Percentiles rank a stretch among this genome's conserved stretches.
These are phyloP conservation scores for Boechera divaricarpa DNA, from an alignment of 345 rosid genomes.

Conservation along the genomic window DNA sequence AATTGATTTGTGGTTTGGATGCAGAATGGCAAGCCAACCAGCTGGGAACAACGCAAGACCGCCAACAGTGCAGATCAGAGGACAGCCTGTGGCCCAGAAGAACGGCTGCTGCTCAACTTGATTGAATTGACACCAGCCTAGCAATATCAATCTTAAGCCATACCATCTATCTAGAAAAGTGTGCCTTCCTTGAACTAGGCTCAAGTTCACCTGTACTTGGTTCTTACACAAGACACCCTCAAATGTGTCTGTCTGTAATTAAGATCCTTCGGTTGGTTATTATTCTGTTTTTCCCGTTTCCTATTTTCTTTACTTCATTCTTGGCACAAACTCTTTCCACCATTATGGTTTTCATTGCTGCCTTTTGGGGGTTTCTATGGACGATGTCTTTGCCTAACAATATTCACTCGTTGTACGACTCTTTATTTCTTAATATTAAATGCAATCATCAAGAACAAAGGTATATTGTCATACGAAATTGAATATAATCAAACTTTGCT, in stretches of 20 bases:
- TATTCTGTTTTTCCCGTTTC: background rate
- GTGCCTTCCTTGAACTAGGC: background rate
- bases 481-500: background rate
- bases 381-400: no score
- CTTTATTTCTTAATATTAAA: background rate
- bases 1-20: slow-evolving; percentile 24
- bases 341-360: background rate
- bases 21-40: slow-evolving; percentile 89
- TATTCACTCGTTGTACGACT: background rate
- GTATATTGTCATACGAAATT: background rate
- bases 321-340: slow-evolving; percentile 1
- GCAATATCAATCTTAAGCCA: slow-evolving; percentile 1
- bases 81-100: slow-evolving; percentile 74
- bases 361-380: slow-evolving; percentile 5
- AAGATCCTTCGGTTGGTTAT: slow-evolving; percentile 10
- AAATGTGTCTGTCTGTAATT: slow-evolving; percentile 25
- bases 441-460: background rate
- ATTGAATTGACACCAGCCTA: slow-evolving; percentile 23
- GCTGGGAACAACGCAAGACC: slow-evolving; percentile 66
- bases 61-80: slow-evolving; percentile 71
- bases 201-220: slow-evolving; percentile 8
- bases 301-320: background rate
- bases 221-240: slow-evolving; percentile 8
- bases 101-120: slow-evolving; percentile 76
- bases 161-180: background rate